Base-by-base conservation (phyloP, 345 rosid genomes). In the Orychophragmus violaceus region DNA sequence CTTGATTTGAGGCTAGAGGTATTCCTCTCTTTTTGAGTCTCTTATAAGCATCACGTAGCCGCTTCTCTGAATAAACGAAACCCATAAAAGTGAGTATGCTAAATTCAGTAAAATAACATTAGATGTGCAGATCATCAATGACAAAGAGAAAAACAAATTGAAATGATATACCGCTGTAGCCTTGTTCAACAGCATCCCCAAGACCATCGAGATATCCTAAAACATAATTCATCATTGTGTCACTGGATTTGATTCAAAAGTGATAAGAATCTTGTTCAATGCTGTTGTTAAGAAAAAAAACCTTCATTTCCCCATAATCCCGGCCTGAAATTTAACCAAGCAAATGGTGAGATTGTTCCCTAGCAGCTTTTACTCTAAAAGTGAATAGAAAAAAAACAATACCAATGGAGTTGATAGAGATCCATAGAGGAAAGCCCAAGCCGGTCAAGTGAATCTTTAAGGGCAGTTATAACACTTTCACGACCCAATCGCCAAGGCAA, bases 251-350 rank as follows among this genome's bases (percentile, higher is more conserved):
- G n/a, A n/a, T n/a, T n/a, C 23, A 29, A 65, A 59, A 58, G 22
- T 14, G 5, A 49, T 28, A 67, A 33, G 36, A 59, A 33, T 60
- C 29, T 64, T 53, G 63, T 72, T 69, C 17, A 59, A 37, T 37
- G 66, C 37, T 30, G 63, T 6, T 51, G 22, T 57, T 25, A 59
- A 77, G 62, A 21, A 16, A 57, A 6, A 2, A n/a, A 75, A 92
- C 99, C 99, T 87, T 94, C 95, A 76, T 90, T 94, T 64, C 97
- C 99, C 97, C 97, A 94, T 56, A 94, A 9, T 58, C 97, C 99
- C 9, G 99, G 97, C 99, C 99, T 90, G 87, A 72, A 81, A 74
- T 65, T 29, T 71, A 70, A 62, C 10, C 9, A 49, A 81, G 77
- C 13, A 27, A 59, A 59, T 49, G 25, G 37, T 81, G 57, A 88